These are phyloP conservation scores for Tylopilus subfusipes DNA, from an alignment of 768 basidiomycete genomes.

Conservation along the genomic window DNA sequence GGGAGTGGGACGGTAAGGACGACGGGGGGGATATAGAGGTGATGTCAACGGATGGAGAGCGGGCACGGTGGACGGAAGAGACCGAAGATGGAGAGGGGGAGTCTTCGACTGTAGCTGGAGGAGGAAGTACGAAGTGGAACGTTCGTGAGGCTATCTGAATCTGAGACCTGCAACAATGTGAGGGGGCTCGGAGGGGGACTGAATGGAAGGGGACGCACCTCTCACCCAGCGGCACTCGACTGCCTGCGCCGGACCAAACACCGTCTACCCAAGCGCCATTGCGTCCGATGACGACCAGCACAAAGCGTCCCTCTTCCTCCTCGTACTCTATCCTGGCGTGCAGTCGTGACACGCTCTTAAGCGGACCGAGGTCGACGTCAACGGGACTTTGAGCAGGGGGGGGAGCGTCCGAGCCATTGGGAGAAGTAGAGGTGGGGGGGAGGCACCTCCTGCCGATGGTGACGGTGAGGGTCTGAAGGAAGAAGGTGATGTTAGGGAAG, in stretches of 20 bases:
- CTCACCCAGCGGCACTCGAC: conserved; percentile 79
- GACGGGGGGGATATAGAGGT: conserved; percentile 81
- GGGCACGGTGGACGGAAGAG: conserved; percentile 60
- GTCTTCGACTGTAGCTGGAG: conserved; percentile 75
- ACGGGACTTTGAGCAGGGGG: conserved; percentile 41
- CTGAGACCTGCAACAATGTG: conserved; percentile 61
- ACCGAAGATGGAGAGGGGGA: conserved; percentile 77
- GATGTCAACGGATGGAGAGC: conserved; percentile 81
- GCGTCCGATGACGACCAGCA: conserved; percentile 87
- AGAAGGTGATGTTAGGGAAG: conserved; percentile 94
- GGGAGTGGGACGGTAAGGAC: conserved; percentile 73
- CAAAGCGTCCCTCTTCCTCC: conserved; percentile 83
- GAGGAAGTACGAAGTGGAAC: conserved; percentile 95
- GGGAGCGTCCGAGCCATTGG: conserved; percentile 44
- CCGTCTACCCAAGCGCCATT: conserved; percentile 99
- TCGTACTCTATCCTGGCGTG: conserved; percentile 96
- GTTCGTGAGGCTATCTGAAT: conserved; percentile 97
- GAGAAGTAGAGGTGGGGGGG: conserved; percentile 52
- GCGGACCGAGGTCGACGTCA: conserved; percentile 89
- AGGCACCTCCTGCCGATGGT: conserved; percentile 90
- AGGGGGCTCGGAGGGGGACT: conserved; percentile 1
- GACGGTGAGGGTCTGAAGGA: conserved; percentile 91
- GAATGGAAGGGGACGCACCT: conserved; percentile 46
- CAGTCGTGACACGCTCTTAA: conserved; percentile 96
- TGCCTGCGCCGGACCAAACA: conserved; percentile 89